These are phyloP conservation scores for Geranomyces michiganensis DNA, from an alignment of 192 early-diverging fungal species.

Conservation along the genomic window DNA sequence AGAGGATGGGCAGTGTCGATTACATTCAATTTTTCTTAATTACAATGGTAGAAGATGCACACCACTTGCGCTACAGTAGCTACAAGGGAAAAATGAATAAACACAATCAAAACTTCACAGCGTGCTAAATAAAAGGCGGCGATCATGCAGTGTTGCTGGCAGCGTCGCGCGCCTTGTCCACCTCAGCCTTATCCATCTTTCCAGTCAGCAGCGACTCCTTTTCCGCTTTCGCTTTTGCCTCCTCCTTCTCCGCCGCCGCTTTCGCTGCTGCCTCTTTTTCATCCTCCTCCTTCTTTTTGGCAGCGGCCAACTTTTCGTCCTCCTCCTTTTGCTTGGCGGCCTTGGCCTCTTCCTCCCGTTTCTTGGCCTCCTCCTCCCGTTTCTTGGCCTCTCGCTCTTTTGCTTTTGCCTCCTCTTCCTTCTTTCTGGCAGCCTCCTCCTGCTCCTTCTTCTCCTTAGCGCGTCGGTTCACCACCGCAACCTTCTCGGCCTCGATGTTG, in stretches of 20 bases:
- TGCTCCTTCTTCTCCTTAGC: neutral
- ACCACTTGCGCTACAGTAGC: no score
- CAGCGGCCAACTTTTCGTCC: neutral
- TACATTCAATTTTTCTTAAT: no score
- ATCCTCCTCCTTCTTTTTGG: neutral
- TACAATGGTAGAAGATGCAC: no score
- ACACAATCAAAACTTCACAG: no score
- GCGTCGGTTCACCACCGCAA: neutral
- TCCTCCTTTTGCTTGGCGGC: neutral
- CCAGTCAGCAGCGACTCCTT: no score
- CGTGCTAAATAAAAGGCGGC: no score
- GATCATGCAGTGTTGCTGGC: no score
- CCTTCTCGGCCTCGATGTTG: slow-evolving; percentile 20
- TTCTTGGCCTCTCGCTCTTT: slow-evolving; percentile 1
- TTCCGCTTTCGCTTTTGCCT: neutral
- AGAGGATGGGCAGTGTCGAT: no score
- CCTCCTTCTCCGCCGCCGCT: slow-evolving; percentile 1
- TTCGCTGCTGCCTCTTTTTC: neutral
- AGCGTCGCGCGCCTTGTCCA: no score
- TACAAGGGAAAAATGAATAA: no score
- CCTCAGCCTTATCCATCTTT: no score
- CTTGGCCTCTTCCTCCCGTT: neutral
- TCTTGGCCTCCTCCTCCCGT: slow-evolving; percentile 6
- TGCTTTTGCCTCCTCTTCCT: neutral
- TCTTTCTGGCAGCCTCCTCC: slow-evolving; percentile 8